Evolutionary conservation across 1,139 yeast genomes (phyloP).

Genomic region (Sugiyamaella castrensis): DNA sequence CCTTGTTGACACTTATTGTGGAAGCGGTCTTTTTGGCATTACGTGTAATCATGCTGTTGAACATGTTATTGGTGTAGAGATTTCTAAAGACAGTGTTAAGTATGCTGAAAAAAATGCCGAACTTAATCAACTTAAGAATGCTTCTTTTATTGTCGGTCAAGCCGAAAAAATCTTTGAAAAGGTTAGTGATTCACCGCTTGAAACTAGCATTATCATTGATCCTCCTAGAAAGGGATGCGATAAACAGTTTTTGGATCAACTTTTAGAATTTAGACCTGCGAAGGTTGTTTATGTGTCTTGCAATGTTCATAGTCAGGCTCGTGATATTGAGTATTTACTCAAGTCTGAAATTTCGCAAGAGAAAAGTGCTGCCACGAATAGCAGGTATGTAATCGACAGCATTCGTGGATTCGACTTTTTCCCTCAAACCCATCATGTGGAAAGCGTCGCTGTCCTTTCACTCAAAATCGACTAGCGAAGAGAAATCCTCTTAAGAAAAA

Average conservation of each 20-base stretch:
- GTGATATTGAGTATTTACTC: constrained; percentile 84
- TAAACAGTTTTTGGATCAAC: constrained; percentile 76
- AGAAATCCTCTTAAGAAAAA: too few relatives aligned
- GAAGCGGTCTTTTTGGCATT: constrained; percentile 89
- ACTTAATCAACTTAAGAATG: constrained; percentile 68
- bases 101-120: constrained; percentile 83
- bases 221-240: constrained; percentile 99
- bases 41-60: constrained; percentile 79
- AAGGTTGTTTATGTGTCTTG: constrained; percentile 90
- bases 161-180: constrained; percentile 86
- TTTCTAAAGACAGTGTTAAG: constrained; percentile 84
- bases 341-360: constrained; percentile 44
- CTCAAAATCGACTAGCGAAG: too few relatives aligned
- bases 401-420: constrained; percentile 94
- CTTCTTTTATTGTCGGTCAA: constrained; percentile 83
- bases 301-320: constrained; percentile 95
- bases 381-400: constrained; percentile 66
- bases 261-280: constrained; percentile 78
- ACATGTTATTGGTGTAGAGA: constrained; percentile 89
- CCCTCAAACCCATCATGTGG: constrained; percentile 98
- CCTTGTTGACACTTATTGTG: constrained; percentile 95
- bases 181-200: constrained; percentile 65
- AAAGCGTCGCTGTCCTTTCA: constrained; percentile 79
- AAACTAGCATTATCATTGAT: constrained; percentile 88
- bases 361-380: constrained; percentile 1